A percentile compares a stretch with the other conserved stretches of the same genome.
These are phyloP conservation scores for Teratosphaeria epicoccoides DNA, from an alignment of 2,329 filamentous ascomycete species.

Conservation along the genomic window DNA sequence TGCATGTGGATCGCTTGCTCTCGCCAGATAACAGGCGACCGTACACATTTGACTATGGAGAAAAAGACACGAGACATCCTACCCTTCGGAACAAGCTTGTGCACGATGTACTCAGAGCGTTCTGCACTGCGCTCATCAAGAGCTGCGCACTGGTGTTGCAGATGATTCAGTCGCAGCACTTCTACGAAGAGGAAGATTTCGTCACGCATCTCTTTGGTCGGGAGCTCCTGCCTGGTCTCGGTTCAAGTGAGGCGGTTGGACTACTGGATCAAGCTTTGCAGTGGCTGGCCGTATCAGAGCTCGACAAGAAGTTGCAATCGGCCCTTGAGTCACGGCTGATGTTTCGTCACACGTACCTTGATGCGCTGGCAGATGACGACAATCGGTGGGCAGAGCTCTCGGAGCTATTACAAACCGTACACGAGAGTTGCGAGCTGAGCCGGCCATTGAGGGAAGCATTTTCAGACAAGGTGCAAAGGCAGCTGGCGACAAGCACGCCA, in stretches of 20 bases:
- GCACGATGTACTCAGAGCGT: slow-evolving; percentile 63
- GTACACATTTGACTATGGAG: slow-evolving; percentile 33
- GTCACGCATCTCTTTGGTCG: slow-evolving; percentile 84
- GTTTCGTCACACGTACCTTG: slow-evolving; percentile 56
- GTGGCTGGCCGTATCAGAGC: slow-evolving; percentile 31
- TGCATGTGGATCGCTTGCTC: slow-evolving; percentile 77
- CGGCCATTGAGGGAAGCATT: slow-evolving; percentile 66
- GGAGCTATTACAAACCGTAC: slow-evolving; percentile 34
- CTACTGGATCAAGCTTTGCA: slow-evolving; percentile 46
- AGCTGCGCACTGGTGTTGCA: slow-evolving; percentile 69
- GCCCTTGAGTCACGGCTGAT: slow-evolving; percentile 43
- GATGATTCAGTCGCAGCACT: slow-evolving; percentile 71
- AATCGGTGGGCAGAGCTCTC: slow-evolving; percentile 22
- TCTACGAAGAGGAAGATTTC: slow-evolving; percentile 97
- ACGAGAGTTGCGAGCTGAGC: slow-evolving; percentile 51
- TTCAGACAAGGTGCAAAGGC: slow-evolving; percentile 81
- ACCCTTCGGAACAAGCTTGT: slow-evolving; percentile 33
- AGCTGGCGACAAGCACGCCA: slow-evolving; percentile 84
- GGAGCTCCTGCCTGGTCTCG: slow-evolving; percentile 57
- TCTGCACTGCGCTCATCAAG: slow-evolving; percentile 77
- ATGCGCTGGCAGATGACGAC: slow-evolving; percentile 31
- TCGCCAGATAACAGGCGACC: slow-evolving; percentile 44
- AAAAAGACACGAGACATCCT: slow-evolving; percentile 13
- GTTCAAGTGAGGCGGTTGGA: slow-evolving; percentile 44
- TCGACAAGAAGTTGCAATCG: slow-evolving; percentile 9